A percentile compares a stretch with the other conserved stretches of the same genome.
phyloP scores from a whole-genome alignment of 2,329 filamentous ascomycete species.

The Fusarium pilosicola region DNA sequence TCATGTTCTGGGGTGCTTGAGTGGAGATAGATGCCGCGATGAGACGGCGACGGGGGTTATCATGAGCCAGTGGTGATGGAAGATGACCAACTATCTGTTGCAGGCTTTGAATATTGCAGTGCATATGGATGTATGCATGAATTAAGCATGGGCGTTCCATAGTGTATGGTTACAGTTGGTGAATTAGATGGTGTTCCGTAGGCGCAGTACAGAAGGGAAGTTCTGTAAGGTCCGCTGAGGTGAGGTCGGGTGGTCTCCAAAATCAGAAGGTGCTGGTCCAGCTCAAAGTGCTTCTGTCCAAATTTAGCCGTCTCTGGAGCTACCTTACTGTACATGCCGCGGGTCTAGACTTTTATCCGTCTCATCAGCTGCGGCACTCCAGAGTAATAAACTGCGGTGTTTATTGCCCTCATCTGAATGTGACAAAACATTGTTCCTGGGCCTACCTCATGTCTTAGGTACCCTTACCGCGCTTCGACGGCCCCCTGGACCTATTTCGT shows the following conservation, averaged over 20 bases:
- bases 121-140: neutral
- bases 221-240: neutral
- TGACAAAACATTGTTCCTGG: conserved; percentile 1
- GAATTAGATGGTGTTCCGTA: neutral
- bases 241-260: neutral
- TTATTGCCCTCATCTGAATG: conserved; percentile 19
- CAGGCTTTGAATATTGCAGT: neutral
- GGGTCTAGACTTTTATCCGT: neutral
- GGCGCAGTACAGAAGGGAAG: neutral
- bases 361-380: conserved; percentile 5
- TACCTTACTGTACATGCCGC: neutral
- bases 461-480: conserved; percentile 25
- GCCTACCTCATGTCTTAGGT: neutral
- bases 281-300: neutral
- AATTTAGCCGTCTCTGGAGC: neutral
- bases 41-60: conserved; percentile 10
- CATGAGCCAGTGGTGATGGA: conserved; percentile 13
- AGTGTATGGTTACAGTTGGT: neutral
- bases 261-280: conserved; percentile 19
- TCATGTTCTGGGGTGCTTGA: conserved; percentile 21
- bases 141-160: conserved; percentile 4
- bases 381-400: conserved; percentile 6
- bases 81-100: neutral
- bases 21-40: conserved; percentile 28
- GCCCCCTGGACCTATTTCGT: conserved; percentile 39